Evolutionary conservation across 1,284 basidiomycete species (phyloP), one percentile per base, ranked within the genome.

Genomic region (Cutaneotrichosporon sp.): DNA sequence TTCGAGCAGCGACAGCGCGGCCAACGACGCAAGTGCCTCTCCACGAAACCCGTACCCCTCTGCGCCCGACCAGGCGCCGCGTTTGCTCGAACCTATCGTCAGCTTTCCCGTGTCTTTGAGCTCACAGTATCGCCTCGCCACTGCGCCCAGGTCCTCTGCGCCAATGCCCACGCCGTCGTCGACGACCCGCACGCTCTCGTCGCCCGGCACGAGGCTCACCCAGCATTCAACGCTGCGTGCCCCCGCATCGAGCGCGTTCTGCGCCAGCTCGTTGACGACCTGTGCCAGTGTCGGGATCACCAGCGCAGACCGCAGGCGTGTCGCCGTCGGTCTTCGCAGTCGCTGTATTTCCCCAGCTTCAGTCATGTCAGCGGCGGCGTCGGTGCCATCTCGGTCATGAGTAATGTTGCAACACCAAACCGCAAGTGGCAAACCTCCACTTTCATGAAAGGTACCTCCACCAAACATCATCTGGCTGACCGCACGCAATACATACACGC

Each of bases 1-100:
- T 26, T 70, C 66, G 9, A 76, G 21, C 2, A 88, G 34, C 77
- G 83, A 26, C 84, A 76, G 65, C 2, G 88, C 83, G 26, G 85
- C 84, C 48, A 85, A 83, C 37, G 89, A 90, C n/a, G 87, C 85
- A 41, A 93, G 73, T 7, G 90, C 90, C 85, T 93, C 90, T 33
- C 90, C 90, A 56, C 89, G 82, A 74, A 89, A 92, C 0, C 90
- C 90, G 75, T 90, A 90, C 2, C 83, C 85, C 9, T 80, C 64
- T 14, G 54, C 46, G 3, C 56, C 59, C 2, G 53, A 20, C 46
- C 42, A 43, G 14, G 51, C 56, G 40, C 54, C 63, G 17, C 52
- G 23, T 7, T 65, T 66, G 40, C 51, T 60, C 10, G 54, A 57
- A 39, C 49, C 59, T 55, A 36, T 3, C 18, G 46, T 47, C 59